Conservation (phyloP, 2,329 filamentous ascomycete genomes). For the Trichoderma sp. region DNA sequence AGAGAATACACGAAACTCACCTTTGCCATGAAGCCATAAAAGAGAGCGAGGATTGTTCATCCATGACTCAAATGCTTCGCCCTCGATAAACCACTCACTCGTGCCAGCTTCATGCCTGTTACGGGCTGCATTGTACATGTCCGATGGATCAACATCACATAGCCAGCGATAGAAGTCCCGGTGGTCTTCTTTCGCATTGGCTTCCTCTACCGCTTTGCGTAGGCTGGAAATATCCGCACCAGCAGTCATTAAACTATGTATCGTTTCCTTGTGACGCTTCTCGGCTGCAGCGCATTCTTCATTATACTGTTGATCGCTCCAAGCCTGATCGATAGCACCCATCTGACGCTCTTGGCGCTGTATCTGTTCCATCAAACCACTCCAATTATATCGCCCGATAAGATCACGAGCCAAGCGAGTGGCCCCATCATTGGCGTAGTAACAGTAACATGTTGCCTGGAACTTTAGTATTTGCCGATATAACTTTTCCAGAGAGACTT, state of each 20-base stretch:
- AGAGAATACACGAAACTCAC: background rate
- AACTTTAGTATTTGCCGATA: background rate
- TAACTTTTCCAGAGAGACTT: background rate
- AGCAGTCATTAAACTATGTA: background rate
- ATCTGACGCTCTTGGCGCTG: background rate
- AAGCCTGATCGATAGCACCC: background rate
- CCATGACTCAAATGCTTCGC: conserved; percentile 5
- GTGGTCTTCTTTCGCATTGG: background rate
- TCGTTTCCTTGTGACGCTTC: background rate
- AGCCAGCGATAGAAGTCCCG: background rate
- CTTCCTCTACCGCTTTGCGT: background rate
- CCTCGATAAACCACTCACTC: background rate
- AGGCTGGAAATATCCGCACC: background rate
- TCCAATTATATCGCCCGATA: background rate
- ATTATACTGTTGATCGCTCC: background rate
- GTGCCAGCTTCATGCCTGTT: background rate
- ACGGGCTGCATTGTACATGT: background rate
- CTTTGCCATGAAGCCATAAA: conserved; percentile 20
- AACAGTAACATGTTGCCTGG: background rate
- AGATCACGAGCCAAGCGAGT: background rate
- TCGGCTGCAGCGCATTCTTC: background rate
- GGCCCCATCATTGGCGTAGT: background rate
- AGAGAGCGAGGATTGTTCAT: background rate
- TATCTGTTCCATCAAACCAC: background rate
- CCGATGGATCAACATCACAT: background rate